Conservation (phyloP, 1,284 basidiomycete species). For the Trichosporon sp. region DNA sequence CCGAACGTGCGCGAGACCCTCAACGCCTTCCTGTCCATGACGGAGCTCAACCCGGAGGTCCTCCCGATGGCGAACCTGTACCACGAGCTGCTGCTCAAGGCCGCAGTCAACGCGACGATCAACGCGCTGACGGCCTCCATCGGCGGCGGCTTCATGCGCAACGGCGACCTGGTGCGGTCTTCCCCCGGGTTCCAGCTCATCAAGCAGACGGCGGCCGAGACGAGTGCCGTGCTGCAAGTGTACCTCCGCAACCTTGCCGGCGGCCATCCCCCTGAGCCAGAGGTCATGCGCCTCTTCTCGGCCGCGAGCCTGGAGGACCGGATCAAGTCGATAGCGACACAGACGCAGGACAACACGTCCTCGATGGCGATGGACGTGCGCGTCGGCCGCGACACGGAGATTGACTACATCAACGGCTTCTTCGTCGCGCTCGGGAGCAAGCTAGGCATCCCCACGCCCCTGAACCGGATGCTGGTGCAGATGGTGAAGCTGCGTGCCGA, state of each 20-base stretch:
- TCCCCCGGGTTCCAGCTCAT: slow-evolving; percentile 60
- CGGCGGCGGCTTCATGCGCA: slow-evolving; percentile 65
- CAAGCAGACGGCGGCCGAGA: slow-evolving; percentile 66
- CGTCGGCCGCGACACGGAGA: slow-evolving; percentile 67
- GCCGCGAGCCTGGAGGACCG: slow-evolving; percentile 55
- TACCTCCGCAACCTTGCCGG: slow-evolving; percentile 57
- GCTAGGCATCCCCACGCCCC: slow-evolving; percentile 66
- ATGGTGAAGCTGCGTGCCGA: slow-evolving; percentile 64
- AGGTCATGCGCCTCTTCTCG: slow-evolving; percentile 48
- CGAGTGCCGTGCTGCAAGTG: slow-evolving; percentile 62
- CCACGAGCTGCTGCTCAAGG: slow-evolving; percentile 73
- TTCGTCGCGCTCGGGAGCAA: slow-evolving; percentile 67
- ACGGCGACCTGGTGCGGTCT: slow-evolving; percentile 69
- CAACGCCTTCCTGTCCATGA: slow-evolving; percentile 63
- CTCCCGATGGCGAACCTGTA: slow-evolving; percentile 71
- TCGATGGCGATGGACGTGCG: slow-evolving; percentile 76
- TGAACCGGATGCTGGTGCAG: slow-evolving; percentile 66
- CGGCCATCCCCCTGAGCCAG: slow-evolving; percentile 33
- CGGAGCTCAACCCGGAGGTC: slow-evolving; percentile 67
- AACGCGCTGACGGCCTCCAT: slow-evolving; percentile 86
- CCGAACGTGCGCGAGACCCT: slow-evolving; percentile 70
- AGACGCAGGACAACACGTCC: slow-evolving; percentile 69
- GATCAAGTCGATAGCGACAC: slow-evolving; percentile 62
- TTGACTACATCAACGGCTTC: slow-evolving; percentile 86
- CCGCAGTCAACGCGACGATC: slow-evolving; percentile 81